Conservation (phyloP, 1,284 basidiomycete genomes). For the Fomitopsis schrenkii region DNA sequence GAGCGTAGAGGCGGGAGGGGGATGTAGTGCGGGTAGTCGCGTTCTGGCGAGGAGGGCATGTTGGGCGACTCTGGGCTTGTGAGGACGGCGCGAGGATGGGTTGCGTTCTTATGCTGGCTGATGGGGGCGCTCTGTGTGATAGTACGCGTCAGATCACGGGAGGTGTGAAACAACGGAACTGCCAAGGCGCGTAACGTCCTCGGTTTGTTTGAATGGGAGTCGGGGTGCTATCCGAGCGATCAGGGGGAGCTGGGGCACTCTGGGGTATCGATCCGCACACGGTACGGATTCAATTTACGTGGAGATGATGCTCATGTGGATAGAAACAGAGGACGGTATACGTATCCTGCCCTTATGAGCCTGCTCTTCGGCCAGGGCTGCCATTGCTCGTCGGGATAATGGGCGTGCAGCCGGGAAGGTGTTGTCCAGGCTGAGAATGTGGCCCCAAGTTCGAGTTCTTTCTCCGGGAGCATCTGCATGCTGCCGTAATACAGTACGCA, state of each 20-base stretch:
- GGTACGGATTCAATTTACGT: not conserved
- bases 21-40: slow-evolving; percentile 23
- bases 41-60: slow-evolving; percentile 18
- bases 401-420: not conserved
- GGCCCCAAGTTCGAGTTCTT: not conserved
- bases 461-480: not conserved
- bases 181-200: not conserved
- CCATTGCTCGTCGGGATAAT: not conserved
- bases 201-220: not conserved
- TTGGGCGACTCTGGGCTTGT: not conserved
- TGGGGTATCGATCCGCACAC: not conserved
- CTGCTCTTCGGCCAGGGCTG: not conserved
- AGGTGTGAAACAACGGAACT: not conserved
- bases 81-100: not conserved
- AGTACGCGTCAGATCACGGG: slow-evolving; percentile 1
- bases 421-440: not conserved
- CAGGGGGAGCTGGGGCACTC: not conserved
- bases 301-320: not conserved
- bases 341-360: not conserved
- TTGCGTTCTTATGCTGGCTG: not conserved
- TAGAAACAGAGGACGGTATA: not conserved
- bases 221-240: not conserved
- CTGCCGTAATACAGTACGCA: not conserved
- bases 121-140: slow-evolving; percentile 1
- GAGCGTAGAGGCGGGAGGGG: slow-evolving; percentile 38